Evolutionary conservation across 768 basidiomycete genomes (phyloP), one percentile per base, ranked within the genome.

Genomic region (Suillus alpinus): DNA sequence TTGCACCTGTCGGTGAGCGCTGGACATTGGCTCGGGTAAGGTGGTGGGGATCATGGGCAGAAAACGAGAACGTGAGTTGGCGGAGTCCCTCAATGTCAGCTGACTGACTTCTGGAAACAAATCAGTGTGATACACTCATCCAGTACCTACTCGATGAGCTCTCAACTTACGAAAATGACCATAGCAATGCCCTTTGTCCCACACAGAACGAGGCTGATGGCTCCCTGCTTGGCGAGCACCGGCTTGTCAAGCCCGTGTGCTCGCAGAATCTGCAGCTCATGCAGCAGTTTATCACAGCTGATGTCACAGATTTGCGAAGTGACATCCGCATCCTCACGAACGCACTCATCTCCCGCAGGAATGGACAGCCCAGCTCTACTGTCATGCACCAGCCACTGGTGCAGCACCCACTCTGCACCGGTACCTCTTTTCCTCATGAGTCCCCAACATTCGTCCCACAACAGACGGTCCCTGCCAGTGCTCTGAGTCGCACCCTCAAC

Each of bases 11-110:
- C 9, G 70, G 72, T 0, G 58, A 73, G 51, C 65, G 70, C 3
- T 80, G 79, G 79, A 68, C 74, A 0, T 63, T 79, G 29, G 64
- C 55, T 12, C 65, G 43, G 1, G 69, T 78, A 6, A 67, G 69
- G 4, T 79, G 77, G 77, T 80, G 78, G 78, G 78, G 77, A 9
- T 75, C 75, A 16, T 77, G 43, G 47, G 50, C 51, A 14, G 62
- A 63, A 23, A 31, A 52, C 2, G 20, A 61, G 31, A 43, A 43
- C 13, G 40, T 61, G 26, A 39, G 32, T 41, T 6, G n/a, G n/a
- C 7, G 4, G n/a, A 43, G 9, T 44, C 23, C 44, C 6, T 26
- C 3, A 3, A 44, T 13, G 18, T 12, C 20, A 46, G 44, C 13
- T 4, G 23, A 14, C 23, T 2, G 23, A 46, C 23, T 46, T 23